Conservation (phyloP, 2,329 filamentous ascomycete species). For the Arachnopeziza araneosa region DNA sequence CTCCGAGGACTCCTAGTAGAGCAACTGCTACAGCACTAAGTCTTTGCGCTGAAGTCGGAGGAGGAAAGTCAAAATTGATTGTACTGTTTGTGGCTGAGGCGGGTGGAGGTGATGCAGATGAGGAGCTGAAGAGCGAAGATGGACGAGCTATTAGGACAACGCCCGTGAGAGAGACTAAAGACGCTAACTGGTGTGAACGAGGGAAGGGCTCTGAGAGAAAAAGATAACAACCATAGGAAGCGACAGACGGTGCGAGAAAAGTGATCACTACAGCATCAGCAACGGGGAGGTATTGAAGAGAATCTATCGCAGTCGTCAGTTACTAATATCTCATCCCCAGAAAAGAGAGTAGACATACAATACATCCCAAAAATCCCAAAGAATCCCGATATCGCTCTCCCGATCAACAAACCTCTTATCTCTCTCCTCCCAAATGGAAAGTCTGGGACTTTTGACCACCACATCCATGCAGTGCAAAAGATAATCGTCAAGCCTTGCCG, state of each 20-base stretch:
- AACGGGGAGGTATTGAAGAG: conserved; percentile 67
- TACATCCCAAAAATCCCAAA: conserved; percentile 65
- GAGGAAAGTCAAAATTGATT: conserved; percentile 8
- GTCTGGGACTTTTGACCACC: conserved; percentile 59
- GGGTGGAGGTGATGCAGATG: neutral
- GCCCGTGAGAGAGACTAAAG: conserved; percentile 67
- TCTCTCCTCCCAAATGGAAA: conserved; percentile 65
- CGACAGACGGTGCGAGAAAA: conserved; percentile 76
- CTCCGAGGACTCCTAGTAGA: conserved; percentile 71
- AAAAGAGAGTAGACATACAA: conserved; percentile 14
- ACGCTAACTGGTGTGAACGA: conserved; percentile 68
- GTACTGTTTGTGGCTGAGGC: neutral
- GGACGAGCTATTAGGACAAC: conserved; percentile 78
- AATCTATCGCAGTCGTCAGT: conserved; percentile 16
- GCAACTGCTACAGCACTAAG: conserved; percentile 65
- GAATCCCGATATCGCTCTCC: conserved; percentile 65
- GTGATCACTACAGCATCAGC: conserved; percentile 88
- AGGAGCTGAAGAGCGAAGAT: neutral
- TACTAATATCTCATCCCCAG: neutral
- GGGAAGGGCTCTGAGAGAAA: conserved; percentile 72
- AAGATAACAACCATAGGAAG: conserved; percentile 74
- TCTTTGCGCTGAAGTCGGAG: conserved; percentile 19
- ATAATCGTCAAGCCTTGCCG: conserved; percentile 27
- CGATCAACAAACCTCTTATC: conserved; percentile 61
- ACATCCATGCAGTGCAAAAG: conserved; percentile 58